Evolutionary conservation across 176 grass and related monocot species (phyloP), one percentile per base, ranked within the genome.

Genomic region (Ensete glaucum): DNA sequence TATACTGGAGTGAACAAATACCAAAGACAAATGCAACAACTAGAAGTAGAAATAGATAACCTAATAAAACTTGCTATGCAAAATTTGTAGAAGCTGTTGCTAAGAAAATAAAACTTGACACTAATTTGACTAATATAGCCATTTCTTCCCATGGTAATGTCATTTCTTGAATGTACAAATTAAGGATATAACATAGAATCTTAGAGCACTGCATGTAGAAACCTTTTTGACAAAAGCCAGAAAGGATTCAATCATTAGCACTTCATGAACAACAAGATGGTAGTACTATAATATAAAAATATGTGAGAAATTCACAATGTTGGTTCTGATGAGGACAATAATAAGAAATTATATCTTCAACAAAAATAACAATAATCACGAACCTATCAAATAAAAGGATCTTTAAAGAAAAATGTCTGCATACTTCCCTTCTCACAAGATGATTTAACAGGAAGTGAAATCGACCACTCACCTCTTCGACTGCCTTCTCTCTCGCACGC

Each of bases 401-500:
- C 29, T 34, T 34, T 34, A 34, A 34, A 34, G 29, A 34, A 29
- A 34, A 34, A 5, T 34, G 29, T 34, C 29, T 34, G 29, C 3
- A 34, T 34, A 34, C 29, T 34, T 34, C 29, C 29, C 29, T 34
- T 34, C 3, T 34, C 29, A 34, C 29, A 34, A 34, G 29, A 58
- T 25, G 19, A 71, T 26, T n/a, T 9, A 17, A 14, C 19, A 64
- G 19, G 74, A 22, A 63, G 52, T 14, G 52, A 49, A 70, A 24
- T 3, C 0, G 12, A 20, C 13, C 54, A 52, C 78, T 82, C 81
- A 99, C 95, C 91, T 99, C 95, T 76, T 99, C 95, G 3, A 99
- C 95, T n/a, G 90, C 95, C 84, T 99, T 99, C 88, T 99, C 95
- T 79, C 91, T 86, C 25, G 95, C 91, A 82, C 91, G 85, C 82